These are phyloP conservation scores for Theileria annulata DNA, from an alignment of 169 alveolate genomes.

Conservation along the genomic window DNA sequence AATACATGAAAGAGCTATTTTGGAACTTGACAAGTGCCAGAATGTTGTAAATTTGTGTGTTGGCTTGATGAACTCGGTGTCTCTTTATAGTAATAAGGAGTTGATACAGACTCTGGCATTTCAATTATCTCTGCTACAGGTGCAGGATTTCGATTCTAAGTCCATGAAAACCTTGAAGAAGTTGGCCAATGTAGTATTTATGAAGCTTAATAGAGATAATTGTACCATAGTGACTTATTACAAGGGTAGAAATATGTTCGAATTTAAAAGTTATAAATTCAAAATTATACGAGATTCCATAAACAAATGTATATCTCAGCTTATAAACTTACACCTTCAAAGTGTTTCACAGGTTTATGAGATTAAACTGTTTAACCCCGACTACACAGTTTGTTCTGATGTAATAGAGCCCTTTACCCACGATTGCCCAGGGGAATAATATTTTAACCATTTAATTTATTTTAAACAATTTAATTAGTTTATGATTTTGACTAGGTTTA, in stretches of 20 bases:
- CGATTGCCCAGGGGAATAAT: constrained; percentile 62
- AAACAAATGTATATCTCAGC: background rate
- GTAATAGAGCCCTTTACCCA: constrained; percentile 12
- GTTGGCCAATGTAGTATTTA: background rate
- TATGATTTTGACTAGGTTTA: constrained; percentile 9
- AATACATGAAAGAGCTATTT: background rate
- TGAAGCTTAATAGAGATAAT: background rate
- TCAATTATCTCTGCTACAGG: background rate
- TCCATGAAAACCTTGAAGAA: background rate
- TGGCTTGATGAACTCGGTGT: background rate
- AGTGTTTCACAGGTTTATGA: background rate
- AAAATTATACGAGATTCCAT: background rate
- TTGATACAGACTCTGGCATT: background rate
- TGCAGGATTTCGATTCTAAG: background rate
- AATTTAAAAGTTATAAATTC: background rate
- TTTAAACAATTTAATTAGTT: background rate
- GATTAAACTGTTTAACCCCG: constrained; percentile 7
- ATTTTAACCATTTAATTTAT: background rate
- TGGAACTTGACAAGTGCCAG: background rate
- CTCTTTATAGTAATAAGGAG: background rate
- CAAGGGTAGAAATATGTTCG: background rate
- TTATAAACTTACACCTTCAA: background rate
- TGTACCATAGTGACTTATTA: constrained; percentile 1
- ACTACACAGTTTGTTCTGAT: constrained; percentile 6
- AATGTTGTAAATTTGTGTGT: background rate